Evolutionary conservation across 2,329 filamentous ascomycete species (phyloP), one percentile per base, ranked within the genome.

Genomic region (Sporothrix protearum): DNA sequence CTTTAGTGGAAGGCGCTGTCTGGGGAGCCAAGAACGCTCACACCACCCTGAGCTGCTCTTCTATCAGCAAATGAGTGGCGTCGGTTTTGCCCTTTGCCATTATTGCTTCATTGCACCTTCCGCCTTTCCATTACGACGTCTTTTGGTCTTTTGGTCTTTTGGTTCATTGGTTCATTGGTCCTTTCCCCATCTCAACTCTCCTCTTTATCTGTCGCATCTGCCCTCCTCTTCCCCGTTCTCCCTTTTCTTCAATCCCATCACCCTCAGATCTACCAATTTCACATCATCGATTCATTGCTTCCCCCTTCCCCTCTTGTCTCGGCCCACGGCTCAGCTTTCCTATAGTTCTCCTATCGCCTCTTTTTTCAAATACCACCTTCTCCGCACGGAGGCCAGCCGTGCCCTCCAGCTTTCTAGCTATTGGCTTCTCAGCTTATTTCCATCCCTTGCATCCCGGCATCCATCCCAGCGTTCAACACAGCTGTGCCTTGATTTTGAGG

Each of bases 381-480:
- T 68, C 66, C 66, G 33, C 66, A 68, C n/a, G 16, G 33, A 42
- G 36, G 36, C 36, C 59, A 64, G 19, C 36, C n/a, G 55, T 16
- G 42, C 14, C n/a, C 49, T 9, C 22, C 49, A 53, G 12, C 12
- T 47, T 47, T 47, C 42, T 14, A 47, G 42, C 42, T 47, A 16
- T 47, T 4, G 12, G 42, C 4, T 19, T 45, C 22, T 14, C 59
- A 19, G 36, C 59, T 45, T 45, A 64, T 42, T 14, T 14, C 39
- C 14, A 8, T 53, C 67, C 67, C 67, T 69, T 69, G 67, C 67
- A 19, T 69, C 51, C 33, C 33, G 22, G 47, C 8, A 69, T 69
- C 36, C 8, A 69, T 69, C 36, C 30, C 51, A 57, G 67, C 14
- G 6, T 28, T 45, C 67, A 69, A 10, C 33, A 36, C 49, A 10